Conservation (phyloP, 2,329 filamentous ascomycete species). For the Pseudogymnoascus pannorum region DNA sequence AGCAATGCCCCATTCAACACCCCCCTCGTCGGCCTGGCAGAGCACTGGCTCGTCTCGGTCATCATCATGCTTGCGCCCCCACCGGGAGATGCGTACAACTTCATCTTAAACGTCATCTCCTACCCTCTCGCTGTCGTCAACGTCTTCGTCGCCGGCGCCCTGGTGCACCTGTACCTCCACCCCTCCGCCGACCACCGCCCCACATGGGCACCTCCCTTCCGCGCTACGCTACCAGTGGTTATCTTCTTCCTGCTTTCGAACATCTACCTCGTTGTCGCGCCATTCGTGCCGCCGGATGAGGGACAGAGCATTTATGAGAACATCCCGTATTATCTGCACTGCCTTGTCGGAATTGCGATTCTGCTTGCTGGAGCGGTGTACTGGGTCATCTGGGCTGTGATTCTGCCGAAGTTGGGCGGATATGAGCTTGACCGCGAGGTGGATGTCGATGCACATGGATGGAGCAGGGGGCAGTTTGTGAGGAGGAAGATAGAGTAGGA, state of each 20-base stretch:
- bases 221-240: constrained; percentile 45
- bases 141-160: constrained; percentile 44
- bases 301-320: constrained; percentile 46
- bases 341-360: constrained; percentile 48
- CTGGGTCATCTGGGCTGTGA: constrained; percentile 48
- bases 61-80: constrained; percentile 62
- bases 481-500: constrained; percentile 9
- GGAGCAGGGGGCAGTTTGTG: constrained; percentile 51
- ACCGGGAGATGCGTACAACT: constrained; percentile 60
- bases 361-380: constrained; percentile 46
- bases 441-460: constrained; percentile 52
- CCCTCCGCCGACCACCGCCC: constrained; percentile 40
- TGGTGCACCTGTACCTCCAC: constrained; percentile 47
- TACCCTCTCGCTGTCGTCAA: constrained; percentile 56
- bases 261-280: constrained; percentile 52
- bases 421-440: constrained; percentile 52
- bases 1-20: constrained; percentile 58
- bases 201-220: constrained; percentile 47
- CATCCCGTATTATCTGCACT: constrained; percentile 52
- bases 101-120: constrained; percentile 54
- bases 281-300: constrained; percentile 46
- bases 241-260: constrained; percentile 55
- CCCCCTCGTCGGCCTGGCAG: constrained; percentile 52
- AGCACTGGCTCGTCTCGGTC: constrained; percentile 57
- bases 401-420: constrained; percentile 43